phyloP scores from a whole-genome alignment of 2,329 filamentous ascomycete genomes.

The Colletotrichum kahawae region DNA sequence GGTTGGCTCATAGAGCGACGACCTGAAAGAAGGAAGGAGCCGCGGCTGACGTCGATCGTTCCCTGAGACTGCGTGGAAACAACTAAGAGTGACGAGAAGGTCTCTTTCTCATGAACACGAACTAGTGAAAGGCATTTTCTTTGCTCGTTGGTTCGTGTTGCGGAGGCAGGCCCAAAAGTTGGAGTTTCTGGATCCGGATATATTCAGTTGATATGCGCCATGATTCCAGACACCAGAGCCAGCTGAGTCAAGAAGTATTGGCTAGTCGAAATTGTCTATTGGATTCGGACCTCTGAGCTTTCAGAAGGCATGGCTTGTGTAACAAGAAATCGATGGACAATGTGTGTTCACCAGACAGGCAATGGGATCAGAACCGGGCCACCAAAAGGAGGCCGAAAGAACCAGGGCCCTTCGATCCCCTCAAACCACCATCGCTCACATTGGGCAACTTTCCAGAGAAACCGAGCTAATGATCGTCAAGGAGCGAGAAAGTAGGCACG shows the following conservation, averaged over 20 bases:
- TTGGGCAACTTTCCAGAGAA: not conserved
- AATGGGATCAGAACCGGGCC: not conserved
- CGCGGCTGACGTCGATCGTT: accelerated
- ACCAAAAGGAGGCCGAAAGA: not conserved
- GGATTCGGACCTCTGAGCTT: not conserved
- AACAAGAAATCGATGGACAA: not conserved
- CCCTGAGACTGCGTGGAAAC: accelerated
- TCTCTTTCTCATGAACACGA: not conserved
- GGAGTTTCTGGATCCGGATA: not conserved
- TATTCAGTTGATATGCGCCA: not conserved
- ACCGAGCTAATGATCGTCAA: accelerated
- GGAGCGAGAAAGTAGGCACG: not conserved
- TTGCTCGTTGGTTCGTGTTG: not conserved
- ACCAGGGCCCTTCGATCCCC: accelerated
- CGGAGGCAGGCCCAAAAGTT: not conserved
- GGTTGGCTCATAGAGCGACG: accelerated
- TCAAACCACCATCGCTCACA: not conserved
- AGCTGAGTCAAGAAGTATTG: accelerated
- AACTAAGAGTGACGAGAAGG: accelerated
- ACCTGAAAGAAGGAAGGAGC: not conserved
- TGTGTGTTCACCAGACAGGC: not conserved
- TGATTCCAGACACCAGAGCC: not conserved
- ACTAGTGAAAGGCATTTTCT: not conserved
- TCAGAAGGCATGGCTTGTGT: not conserved
- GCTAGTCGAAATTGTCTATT: accelerated